Base-by-base conservation (phyloP, 305 asterid genomes). In the Rubia balearica region DNA sequence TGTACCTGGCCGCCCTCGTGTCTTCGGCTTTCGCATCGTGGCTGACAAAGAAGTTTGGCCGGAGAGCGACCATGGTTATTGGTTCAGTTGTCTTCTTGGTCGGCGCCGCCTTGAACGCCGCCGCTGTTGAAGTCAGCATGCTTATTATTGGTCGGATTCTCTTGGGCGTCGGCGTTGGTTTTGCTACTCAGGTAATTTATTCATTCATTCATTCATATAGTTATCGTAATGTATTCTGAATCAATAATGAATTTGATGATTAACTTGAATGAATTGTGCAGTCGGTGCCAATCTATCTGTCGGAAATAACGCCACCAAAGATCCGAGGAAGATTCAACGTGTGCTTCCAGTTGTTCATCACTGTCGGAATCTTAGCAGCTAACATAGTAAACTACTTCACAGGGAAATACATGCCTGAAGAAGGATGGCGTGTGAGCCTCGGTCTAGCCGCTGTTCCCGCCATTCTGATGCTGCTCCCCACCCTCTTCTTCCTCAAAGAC, bases 271-370 rank as follows among this genome's bases (percentile, higher is more conserved):
- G 13, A 45, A 45, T 12, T n/a, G 22, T 43, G 40, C 69, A 93
- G 98, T 97, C 96, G 57, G 96, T 91, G 19, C 99, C 97, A 2
- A 63, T 94, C 6, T 94, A 91, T 48, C 73, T 94, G 68, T 94
- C 99, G 3, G 99, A 94, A 76, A 91, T 94, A 96, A 97, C 99
- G 3, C 97, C 98, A 40, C 76, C 96, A 48, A 92, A 94, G 70
- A 79, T 94, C 19, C 73, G 99, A 76, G 99, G 99, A 61, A 96
- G 83, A 19, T 76, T 94, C 7, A 94, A 94, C 69, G 88, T 91
- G 96, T 75, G 91, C 90, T 94, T 94, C 82, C 99, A 94, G 72
- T 61, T 94, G 71, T 96, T 96, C 33, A 94, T 96, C 17, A 89
- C 96, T 0, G 82, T 88, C 1, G 97, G 97, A 21, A 91, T 94